Evolutionary conservation across 371 early-diverging fungal genomes (phyloP), one percentile per base, ranked within the genome.

Genomic region (Massospora cicadina): DNA sequence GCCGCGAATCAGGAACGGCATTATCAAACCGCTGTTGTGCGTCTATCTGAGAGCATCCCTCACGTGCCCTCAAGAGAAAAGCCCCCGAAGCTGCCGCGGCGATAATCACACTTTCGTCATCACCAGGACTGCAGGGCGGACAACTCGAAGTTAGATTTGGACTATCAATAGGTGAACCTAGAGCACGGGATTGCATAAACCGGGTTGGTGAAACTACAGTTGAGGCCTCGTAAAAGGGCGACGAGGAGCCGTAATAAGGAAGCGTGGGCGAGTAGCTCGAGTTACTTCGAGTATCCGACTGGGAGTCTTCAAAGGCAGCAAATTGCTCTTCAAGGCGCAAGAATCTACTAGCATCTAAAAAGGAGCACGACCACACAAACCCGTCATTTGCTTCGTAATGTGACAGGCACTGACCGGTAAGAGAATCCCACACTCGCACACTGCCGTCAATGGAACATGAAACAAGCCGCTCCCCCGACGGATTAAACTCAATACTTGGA

Each of bases 391-490:
- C 53, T 25, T 68, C 33, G 17, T 54, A 65, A 5, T 69, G 69
- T 25, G 64, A 53, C 0, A 69, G 63, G 0, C 65, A 57, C 43
- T 72, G 66, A 25, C 62, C 59, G 2, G 67, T 72, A 0, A 64
- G 28, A 5, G 79, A 55, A 67, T 79, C 77, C 80, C 81, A 79
- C 12, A 79, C 33, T 31, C 71, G 70, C 63, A 79, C 76, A 17
- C 73, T 72, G 1, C 65, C 33, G 64, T 81, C 84, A 43, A 86
- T 79, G 2, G 83, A 82, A 26, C 77, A 73, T 25, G 79, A 79
- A 13, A 75, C 81, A 26, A 86, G 57, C 54, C 72, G 81, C 29
- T 67, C 69, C 13, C 84, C 86, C 17, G 77, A 74, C 13, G 65
- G 27, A 56, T 71, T 76, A 63, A 84, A 81, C 43, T 77, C 80